These are phyloP conservation scores for Gracilaria gracilis DNA, from an alignment of 23 red algal genomes.

Conservation along the genomic window DNA sequence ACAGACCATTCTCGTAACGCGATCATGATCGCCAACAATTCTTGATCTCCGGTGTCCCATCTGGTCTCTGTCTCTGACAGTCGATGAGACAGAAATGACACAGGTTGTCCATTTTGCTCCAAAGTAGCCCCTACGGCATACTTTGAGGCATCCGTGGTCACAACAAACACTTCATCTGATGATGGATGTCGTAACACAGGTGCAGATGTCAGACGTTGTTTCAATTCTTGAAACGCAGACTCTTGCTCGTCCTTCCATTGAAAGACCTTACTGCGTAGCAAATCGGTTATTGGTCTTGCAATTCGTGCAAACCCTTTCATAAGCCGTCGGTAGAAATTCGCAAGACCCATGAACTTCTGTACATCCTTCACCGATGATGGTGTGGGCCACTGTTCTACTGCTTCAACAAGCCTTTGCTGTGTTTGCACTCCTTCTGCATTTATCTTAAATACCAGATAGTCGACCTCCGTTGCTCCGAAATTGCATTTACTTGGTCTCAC, in stretches of 20 bases:
- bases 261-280: slow-evolving; percentile 1
- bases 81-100: slow-evolving; percentile 34
- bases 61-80: slow-evolving; percentile 12
- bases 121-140: slow-evolving; percentile 26
- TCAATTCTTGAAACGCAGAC: neutral
- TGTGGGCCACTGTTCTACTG: slow-evolving; percentile 12
- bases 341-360: slow-evolving; percentile 36
- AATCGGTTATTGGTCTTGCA: slow-evolving; percentile 21
- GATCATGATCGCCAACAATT: slow-evolving; percentile 31
- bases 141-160: slow-evolving; percentile 39
- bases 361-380: slow-evolving; percentile 6
- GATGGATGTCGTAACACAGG: slow-evolving; percentile 17
- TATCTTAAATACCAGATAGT: slow-evolving; percentile 23
- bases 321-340: slow-evolving; percentile 44
- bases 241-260: slow-evolving; percentile 1
- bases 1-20: slow-evolving; percentile 23
- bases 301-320: slow-evolving; percentile 30
- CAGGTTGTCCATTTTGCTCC: slow-evolving; percentile 29
- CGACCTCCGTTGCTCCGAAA: slow-evolving; percentile 13
- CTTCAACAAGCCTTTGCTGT: slow-evolving; percentile 31
- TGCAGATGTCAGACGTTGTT: neutral
- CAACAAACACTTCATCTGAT: slow-evolving; percentile 9
- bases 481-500: slow-evolving; percentile 14
- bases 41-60: slow-evolving; percentile 30
- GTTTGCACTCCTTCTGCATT: slow-evolving; percentile 20